Evolutionary conservation across 768 basidiomycete genomes (phyloP).

Genomic region (Termitomyces sp.): DNA sequence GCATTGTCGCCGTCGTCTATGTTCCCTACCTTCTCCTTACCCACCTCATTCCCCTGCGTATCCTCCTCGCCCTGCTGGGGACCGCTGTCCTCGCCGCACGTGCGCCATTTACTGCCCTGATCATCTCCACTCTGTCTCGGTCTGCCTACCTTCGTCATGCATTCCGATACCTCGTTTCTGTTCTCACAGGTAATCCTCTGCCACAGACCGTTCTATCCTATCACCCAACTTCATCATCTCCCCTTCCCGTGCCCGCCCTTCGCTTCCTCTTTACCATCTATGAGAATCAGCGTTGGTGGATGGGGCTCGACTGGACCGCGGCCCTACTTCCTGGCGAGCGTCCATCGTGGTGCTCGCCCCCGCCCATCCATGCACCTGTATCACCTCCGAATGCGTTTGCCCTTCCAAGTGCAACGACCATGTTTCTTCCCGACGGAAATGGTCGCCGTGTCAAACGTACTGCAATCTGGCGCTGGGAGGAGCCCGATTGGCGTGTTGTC

Average conservation of each 20-base stretch:
- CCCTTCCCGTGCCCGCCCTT: constrained; percentile 37
- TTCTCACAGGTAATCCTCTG: constrained; percentile 51
- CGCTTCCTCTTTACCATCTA: constrained; percentile 87
- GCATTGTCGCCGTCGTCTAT: constrained; percentile 51
- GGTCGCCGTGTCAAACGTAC: constrained; percentile 57
- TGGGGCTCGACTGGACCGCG: constrained; percentile 94
- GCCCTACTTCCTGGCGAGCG: constrained; percentile 87
- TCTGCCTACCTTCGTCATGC: constrained; percentile 68
- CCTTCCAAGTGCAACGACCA: constrained; percentile 57
- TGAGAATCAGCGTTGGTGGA: constrained; percentile 98
- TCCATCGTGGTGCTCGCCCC: constrained; percentile 75
- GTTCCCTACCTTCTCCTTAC: constrained; percentile 65
- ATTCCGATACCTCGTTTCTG: constrained; percentile 44
- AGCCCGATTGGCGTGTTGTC: constrained; percentile 84
- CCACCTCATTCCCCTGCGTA: constrained; percentile 53
- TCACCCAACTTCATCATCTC: constrained; percentile 24
- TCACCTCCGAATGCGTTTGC: constrained; percentile 67
- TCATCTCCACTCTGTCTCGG: constrained; percentile 52
- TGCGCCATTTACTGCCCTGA: constrained; percentile 60
- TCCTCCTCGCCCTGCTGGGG: constrained; percentile 46
- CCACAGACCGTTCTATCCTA: constrained; percentile 33
- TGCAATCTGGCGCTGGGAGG: constrained; percentile 87
- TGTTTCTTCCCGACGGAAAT: constrained; percentile 47
- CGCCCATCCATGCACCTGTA: constrained; percentile 45
- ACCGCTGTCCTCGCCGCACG: constrained; percentile 52